Evolutionary conservation across 768 basidiomycete species (phyloP), one percentile per base, ranked within the genome.

Genomic region (Sistotremastrum niveocremeum): DNA sequence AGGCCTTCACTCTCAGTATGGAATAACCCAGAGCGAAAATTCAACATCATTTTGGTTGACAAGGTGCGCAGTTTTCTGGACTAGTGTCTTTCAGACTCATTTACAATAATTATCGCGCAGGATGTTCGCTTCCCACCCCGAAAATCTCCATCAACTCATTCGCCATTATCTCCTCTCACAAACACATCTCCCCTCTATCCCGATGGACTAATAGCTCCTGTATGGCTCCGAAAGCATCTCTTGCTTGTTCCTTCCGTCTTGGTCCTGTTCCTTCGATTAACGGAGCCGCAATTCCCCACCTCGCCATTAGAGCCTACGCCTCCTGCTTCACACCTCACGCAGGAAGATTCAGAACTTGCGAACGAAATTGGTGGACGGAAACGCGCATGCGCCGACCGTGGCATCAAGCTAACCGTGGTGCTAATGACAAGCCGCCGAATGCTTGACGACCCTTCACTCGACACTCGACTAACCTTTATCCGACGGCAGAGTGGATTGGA

Each of bases 181-280:
- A 81, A 83, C 0, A 72, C 83, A 1, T 95, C 91, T 0, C 94
- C 95, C 0, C 67, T 95, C 6, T 76, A 89, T 61, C 95, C 95
- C 0, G 95, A 99, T 58, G 95, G 95, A 0, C 65, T 99, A 45
- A 89, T 99, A 45, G 90, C 95, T 3, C 95, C 95, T 1, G 89
- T 98, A 59, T 99, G 95, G 95, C 79, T 98, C 34, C 74, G 91
- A 39, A 99, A 98, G 62, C 95, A 99, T 57, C 86, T 86, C 0
- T 78, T 86, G 1, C 78, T 95, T 33, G 65, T 97, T 0, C 95
- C 95, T 0, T 82, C 87, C 28, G 93, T 97, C 0, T 94, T 97
- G 61, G 85, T 98, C 6, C 70, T 95, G 49, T 95, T 97, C 60
- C 65, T 86, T 46, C 77, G 86, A 46, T 69, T 98, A 49, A 90